Base-by-base conservation (phyloP, 2,329 filamentous ascomycete genomes). In the Aspergillus sojae region DNA sequence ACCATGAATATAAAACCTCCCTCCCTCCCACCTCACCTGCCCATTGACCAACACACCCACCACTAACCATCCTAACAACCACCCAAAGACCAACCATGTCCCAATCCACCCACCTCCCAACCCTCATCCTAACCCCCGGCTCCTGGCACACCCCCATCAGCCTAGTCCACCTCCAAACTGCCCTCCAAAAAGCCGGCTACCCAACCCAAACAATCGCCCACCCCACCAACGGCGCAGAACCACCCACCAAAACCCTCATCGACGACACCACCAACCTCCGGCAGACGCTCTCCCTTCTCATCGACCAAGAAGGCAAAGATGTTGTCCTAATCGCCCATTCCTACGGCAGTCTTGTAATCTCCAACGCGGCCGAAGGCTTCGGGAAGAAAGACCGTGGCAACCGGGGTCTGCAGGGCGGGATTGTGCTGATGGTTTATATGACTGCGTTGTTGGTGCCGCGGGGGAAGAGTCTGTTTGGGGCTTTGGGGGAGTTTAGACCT, bases 61-160 rank as follows among this genome's bases (percentile, higher is more conserved):
- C 16, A 9, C 6, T 6, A n/a, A 6, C 16, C 16, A 41, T 16
- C 34, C 34, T 16, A 19, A n/a, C 16, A 19, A 41, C 2, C 39
- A 9, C 39, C 19, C 2, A n/a, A 6, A 41, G 6, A n/a, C 39
- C 39, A 23, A 46, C 43, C n/a, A 46, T 46, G 43, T 12, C 43
- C 43, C 43, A 46, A 23, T 5, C 43, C 43, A 23, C 23, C 5
- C 10, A 46, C 2, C n/a, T n/a, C 43, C 68, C 70, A 14, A 71
- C 66, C 5, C 70, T 81, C 21, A 70, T 82, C 19, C 75, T 82
- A 56, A 74, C 75, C 12, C 77, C 78, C 0, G 80, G 80, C 16
- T 79, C 78, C 16, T 82, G 79, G 78, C 70, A 80, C 57, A 66
- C 65, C 1, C 72, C 78, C 3, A 60, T 62, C 30, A 67, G 71